Percentiles rank a stretch among this genome's conserved stretches.
phyloP scores from a whole-genome alignment of 345 rosid species.

The Abelmoschus esculentus region DNA sequence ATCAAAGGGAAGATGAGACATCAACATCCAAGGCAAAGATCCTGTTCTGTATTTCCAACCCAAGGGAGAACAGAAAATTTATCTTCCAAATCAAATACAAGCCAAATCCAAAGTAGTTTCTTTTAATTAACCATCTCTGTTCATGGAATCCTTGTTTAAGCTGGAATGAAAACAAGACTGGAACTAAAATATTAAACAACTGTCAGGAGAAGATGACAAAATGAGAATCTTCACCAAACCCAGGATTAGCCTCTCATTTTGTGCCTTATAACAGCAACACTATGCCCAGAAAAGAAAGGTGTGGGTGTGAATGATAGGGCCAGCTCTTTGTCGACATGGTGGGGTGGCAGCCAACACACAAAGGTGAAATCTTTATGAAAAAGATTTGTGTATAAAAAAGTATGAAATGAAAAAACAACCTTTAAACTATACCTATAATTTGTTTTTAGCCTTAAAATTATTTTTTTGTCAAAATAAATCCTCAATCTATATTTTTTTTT shows the following conservation, averaged over 20 bases:
- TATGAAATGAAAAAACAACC: too few species aligned
- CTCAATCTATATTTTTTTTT: too few species aligned
- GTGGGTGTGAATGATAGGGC: conserved; percentile 8
- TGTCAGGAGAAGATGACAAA: conserved; percentile 3
- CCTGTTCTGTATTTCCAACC: not conserved
- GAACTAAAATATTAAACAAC: too few species aligned
- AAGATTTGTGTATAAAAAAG: not conserved
- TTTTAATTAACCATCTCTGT: not conserved
- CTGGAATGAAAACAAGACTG: too few species aligned
- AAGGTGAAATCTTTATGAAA: not conserved
- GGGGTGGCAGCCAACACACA: not conserved
- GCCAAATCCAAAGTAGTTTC: too few species aligned
- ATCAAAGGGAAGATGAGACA: not conserved
- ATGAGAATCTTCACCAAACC: conserved; percentile 3
- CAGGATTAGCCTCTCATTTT: conserved; percentile 16
- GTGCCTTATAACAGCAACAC: conserved; percentile 9
- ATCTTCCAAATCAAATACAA: too few species aligned
- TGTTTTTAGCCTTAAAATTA: too few species aligned
- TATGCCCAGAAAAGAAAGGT: not conserved
- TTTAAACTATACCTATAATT: too few species aligned
- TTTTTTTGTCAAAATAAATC: too few species aligned
- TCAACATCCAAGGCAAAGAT: conserved; percentile 1
- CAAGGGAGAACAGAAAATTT: too few species aligned
- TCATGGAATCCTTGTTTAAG: too few species aligned
- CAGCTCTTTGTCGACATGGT: not conserved